Conservation (phyloP, 129 eudicot species). For the Pseudognaphalium luteoalbum region DNA sequence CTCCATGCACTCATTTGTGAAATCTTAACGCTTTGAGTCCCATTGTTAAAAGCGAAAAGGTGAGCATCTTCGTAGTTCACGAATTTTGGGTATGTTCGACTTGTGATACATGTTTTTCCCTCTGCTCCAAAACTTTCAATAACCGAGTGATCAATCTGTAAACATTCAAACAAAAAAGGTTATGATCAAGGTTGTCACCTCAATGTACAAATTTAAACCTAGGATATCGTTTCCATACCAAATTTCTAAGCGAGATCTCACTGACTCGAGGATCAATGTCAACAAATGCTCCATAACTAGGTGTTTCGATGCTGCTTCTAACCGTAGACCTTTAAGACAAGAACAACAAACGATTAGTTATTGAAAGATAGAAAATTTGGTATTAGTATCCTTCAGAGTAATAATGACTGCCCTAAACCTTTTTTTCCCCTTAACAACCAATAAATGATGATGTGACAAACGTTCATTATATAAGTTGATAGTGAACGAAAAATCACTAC, state of each 20-base stretch:
- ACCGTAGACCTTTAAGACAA: conserved; percentile 50
- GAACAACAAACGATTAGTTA: background rate
- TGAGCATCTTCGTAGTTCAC: conserved; percentile 41
- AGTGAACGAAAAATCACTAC: background rate
- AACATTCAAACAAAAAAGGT: background rate
- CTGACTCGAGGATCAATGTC: conserved; percentile 49
- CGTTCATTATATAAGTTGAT: too few relatives aligned
- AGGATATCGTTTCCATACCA: conserved; percentile 37
- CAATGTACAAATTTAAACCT: background rate
- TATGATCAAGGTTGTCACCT: background rate
- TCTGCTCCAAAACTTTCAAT: conserved; percentile 60
- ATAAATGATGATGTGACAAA: too few relatives aligned
- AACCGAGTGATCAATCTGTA: conserved; percentile 62
- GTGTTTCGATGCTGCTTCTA: conserved; percentile 38
- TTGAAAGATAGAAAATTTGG: background rate
- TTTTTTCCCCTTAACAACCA: too few relatives aligned
- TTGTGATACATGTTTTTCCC: conserved; percentile 56
- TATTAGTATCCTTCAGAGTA: background rate
- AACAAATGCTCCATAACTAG: conserved; percentile 54
- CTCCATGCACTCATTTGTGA: conserved; percentile 64
- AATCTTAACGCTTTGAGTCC: conserved; percentile 40
- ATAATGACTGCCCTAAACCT: too few relatives aligned
- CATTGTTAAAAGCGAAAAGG: conserved; percentile 51
- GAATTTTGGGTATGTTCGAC: conserved; percentile 45
- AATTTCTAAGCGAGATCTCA: conserved; percentile 51